Base-by-base conservation (phyloP, 257 asterid species). In the Salvia rosmarinus region DNA sequence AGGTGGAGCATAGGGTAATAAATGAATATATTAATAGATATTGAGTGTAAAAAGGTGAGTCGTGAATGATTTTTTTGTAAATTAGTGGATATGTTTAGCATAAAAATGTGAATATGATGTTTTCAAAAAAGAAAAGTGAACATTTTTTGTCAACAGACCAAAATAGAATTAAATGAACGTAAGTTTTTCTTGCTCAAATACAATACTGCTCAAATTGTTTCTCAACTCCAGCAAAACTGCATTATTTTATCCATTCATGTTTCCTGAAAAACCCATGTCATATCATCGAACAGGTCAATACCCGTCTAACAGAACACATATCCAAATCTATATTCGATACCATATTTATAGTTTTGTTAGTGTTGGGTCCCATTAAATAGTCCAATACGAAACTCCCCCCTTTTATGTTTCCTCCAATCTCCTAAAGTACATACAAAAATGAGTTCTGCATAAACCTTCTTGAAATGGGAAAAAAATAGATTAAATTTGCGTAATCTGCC, bases 171-270 rank as follows among this genome's bases (percentile, higher is more conserved):
- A n/a, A n/a, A n/a, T n/a, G n/a, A n/a, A n/a, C n/a, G n/a, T n/a
- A n/a, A 70, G 28, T 49, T 69, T 71, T 44, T 60, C 50, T 74
- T 47, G 9, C 64, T 40, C 14, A 39, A 69, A 19, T 25, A 20
- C 47, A 64, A 30, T 55, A 23, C 1, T 55, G 44, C 55, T 35
- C 23, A 43, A 25, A 50, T 23, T 50, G 54, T 60, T 11, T 25
- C 58, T 35, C n/a, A 52, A 19, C 51, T 68, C 12, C 43, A 66
- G n/a, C 73, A 64, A 69, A 62, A 61, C 14, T 37, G 51, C 76
- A 70, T n/a, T 62, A 37, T 30, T 40, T 42, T 23, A 37, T 46
- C 49, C 60, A 62, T 9, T 42, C 19, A 51, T 50, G 52, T 57
- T 67, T 40, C 30, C 30, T n/a, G n/a, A 13, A 28, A 13, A 57